These are phyloP conservation scores for Tolypocladium ophioglossoides DNA, from an alignment of 2,329 filamentous ascomycete genomes.

Conservation along the genomic window DNA sequence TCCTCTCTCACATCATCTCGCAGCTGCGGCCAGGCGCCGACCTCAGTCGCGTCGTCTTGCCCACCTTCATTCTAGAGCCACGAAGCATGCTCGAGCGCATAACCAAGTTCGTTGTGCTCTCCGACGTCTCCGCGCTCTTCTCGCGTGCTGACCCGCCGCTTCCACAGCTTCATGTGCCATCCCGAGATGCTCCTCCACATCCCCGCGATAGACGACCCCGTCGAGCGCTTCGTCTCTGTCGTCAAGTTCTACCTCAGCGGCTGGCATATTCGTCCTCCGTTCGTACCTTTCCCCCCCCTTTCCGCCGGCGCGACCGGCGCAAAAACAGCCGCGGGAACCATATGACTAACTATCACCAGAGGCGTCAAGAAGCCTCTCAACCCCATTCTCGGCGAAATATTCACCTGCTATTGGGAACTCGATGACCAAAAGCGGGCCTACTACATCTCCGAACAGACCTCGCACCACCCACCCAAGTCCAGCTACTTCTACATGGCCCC, in stretches of 20 bases:
- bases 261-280: constrained; percentile 98
- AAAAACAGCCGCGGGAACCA: neutral
- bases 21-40: constrained; percentile 93
- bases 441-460: constrained; percentile 96
- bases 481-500: constrained; percentile 99
- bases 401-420: constrained; percentile 93
- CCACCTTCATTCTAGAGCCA: constrained; percentile 96
- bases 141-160: constrained; percentile 4
- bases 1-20: constrained; percentile 93
- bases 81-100: constrained; percentile 97
- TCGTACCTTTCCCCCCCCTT: constrained; percentile 26
- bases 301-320: neutral
- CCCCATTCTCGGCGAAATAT: constrained; percentile 89
- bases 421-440: constrained; percentile 76
- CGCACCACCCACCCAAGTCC: constrained; percentile 95
- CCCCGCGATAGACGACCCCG: constrained; percentile 76
- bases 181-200: constrained; percentile 90
- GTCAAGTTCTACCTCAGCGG: constrained; percentile 97
- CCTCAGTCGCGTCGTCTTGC: constrained; percentile 84
- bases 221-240: constrained; percentile 83
- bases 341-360: constrained; percentile 31
- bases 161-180: constrained; percentile 90
- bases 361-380: constrained; percentile 98
- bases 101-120: constrained; percentile 63
- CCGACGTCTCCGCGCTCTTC: neutral